phyloP scores from a whole-genome alignment of 345 rosid genomes.

The Euphorbia lathyris region DNA sequence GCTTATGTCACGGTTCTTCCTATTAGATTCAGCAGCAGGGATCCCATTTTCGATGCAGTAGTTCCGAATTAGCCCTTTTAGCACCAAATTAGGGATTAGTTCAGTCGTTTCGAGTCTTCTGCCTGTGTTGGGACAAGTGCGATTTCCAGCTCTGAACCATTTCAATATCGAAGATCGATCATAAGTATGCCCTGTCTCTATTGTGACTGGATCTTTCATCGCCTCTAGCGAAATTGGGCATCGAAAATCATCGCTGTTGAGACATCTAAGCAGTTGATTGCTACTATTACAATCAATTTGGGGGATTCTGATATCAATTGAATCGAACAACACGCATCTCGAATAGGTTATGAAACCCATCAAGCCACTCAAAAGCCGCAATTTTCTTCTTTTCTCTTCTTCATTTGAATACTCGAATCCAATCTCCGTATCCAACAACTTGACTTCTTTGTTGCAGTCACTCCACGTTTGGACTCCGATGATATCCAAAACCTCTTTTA shows the following conservation, averaged over 20 bases:
- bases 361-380: constrained; percentile 45
- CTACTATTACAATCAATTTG: background rate
- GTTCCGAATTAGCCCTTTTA: constrained; percentile 19
- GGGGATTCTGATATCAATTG: constrained; percentile 27
- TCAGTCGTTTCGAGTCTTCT: constrained; percentile 5
- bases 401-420: constrained; percentile 24
- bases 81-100: constrained; percentile 9
- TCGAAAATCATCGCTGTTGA: constrained; percentile 39
- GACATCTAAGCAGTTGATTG: constrained; percentile 18
- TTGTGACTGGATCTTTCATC: constrained; percentile 25
- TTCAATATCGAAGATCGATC: constrained; percentile 19
- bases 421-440: constrained; percentile 54
- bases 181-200: constrained; percentile 22
- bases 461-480: constrained; percentile 61
- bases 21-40: constrained; percentile 19
- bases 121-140: constrained; percentile 17
- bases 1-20: constrained; percentile 36
- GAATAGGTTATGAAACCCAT: constrained; percentile 54
- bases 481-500: constrained; percentile 42
- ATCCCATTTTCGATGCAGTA: constrained; percentile 47
- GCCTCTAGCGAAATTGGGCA: constrained; percentile 24
- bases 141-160: constrained; percentile 22
- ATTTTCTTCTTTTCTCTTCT: constrained; percentile 33
- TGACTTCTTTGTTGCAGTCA: constrained; percentile 52
- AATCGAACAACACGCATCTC: constrained; percentile 54